Base-by-base conservation (phyloP, 768 basidiomycete genomes). In the Suillus decipiens region DNA sequence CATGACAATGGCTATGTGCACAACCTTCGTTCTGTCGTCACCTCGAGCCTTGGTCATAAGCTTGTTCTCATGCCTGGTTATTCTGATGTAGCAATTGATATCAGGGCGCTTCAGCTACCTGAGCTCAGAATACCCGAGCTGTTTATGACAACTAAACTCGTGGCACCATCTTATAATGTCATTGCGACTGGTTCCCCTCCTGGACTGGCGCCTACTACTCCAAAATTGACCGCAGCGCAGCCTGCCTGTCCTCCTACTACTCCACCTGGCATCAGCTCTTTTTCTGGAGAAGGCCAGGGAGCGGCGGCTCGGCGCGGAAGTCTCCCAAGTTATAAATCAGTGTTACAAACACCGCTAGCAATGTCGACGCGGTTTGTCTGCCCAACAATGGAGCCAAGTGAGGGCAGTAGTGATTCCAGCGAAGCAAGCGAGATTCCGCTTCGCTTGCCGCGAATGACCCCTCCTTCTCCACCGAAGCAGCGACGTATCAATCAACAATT, bases 1-100 rank as follows among this genome's bases (percentile, higher is more conserved):
- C 89, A 90, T 71, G 89, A 90, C 75, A 86, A 85, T 76, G 89
- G 89, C 67, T 90, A 91, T 76, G 80, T 83, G 58, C 81, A 84
- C 31, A 81, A 79, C 62, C 81, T 91, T 60, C 82, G 83, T 54
- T 85, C 87, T 22, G 82, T 87, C 58, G 83, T 88, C 60, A 89
- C 89, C 50, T 82, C 84, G 36, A 88, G 89, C 37, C 84, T 81
- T 68, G 82, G 82, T 66, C 77, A 86, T 61, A 91, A 89, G 76
- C 77, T 90, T 65, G 80, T 86, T 63, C 79, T 90, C 39, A 79
- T 91, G 56, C 84, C 81, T 75, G 82, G 87, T 61, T 89, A 89
- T 72, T 72, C 78, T 45, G 84, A 88, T 14, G 80, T 87, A 70
- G 88, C 88, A 19, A 70, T 78, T 45, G 86, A 85, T 64, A 85